A percentile compares a stretch with the other conserved stretches of the same genome.
phyloP scores from a whole-genome alignment of 2,329 filamentous ascomycete genomes.

The Colletotrichum falcatum region DNA sequence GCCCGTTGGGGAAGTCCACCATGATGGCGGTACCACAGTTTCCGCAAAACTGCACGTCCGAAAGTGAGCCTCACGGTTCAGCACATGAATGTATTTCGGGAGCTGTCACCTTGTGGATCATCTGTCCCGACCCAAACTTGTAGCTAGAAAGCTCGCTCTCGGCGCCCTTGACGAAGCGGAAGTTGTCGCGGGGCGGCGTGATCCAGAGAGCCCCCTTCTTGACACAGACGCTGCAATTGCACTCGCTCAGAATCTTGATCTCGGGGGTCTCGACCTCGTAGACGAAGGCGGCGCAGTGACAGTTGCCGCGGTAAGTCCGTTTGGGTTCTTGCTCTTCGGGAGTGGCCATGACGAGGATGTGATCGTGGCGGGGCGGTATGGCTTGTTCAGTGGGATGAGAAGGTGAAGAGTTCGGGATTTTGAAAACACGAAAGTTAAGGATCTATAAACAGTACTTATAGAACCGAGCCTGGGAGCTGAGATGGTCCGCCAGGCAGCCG shows the following conservation, averaged over 20 bases:
- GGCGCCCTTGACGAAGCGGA: constrained; percentile 62
- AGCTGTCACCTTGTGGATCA: constrained; percentile 56
- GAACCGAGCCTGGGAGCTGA: neutral
- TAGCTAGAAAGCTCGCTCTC: constrained; percentile 57
- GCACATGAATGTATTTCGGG: neutral
- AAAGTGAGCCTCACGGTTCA: neutral
- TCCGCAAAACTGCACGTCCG: constrained; percentile 61
- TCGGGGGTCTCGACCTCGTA: constrained; percentile 67
- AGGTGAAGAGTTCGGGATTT: neutral
- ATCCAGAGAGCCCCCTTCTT: constrained; percentile 61
- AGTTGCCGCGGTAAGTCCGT: constrained; percentile 66
- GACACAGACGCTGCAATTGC: constrained; percentile 76
- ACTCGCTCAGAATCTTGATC: constrained; percentile 66
- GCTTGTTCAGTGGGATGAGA: neutral
- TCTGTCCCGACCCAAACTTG: constrained; percentile 53
- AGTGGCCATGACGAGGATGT: constrained; percentile 3
- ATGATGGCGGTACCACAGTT: constrained; percentile 61
- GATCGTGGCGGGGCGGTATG: neutral
- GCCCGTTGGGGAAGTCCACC: constrained; percentile 46
- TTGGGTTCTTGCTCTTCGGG: constrained; percentile 24
- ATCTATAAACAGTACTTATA: neutral
- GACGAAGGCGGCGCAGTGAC: constrained; percentile 67
- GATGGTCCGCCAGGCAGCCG: neutral
- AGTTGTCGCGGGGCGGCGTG: constrained; percentile 47
- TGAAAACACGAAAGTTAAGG: neutral